phyloP scores from a whole-genome alignment of 116 monocot species.

The Zostera marina region DNA sequence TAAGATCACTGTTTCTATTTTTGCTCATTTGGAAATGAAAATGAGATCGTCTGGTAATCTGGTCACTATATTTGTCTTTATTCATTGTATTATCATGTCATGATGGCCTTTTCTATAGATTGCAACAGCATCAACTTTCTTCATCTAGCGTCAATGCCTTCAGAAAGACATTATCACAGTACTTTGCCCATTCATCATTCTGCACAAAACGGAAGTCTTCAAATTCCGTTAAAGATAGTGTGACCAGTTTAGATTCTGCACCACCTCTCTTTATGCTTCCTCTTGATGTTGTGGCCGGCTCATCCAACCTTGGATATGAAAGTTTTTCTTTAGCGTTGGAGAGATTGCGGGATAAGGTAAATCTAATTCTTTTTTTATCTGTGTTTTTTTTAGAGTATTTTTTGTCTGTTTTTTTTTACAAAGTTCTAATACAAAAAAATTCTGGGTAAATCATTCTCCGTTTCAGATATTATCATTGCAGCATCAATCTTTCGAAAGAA shows the following conservation, averaged over 20 bases:
- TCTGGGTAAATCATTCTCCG: constrained; percentile 1
- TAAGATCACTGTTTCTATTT: too few species aligned
- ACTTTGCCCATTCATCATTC: constrained; percentile 4
- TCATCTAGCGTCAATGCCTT: constrained; percentile 25
- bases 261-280: constrained; percentile 51
- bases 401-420: not conserved
- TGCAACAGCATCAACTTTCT: constrained; percentile 46
- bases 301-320: constrained; percentile 21
- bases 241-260: constrained; percentile 9
- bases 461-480: constrained; percentile 63
- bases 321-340: constrained; percentile 39
- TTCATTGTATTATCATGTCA: not conserved
- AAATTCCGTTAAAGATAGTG: constrained; percentile 3
- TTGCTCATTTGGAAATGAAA: not conserved
- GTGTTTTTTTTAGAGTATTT: not conserved
- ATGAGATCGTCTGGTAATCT: not conserved
- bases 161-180: constrained; percentile 24
- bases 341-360: constrained; percentile 61
- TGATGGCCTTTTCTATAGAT: constrained; percentile 25
- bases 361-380: not conserved
- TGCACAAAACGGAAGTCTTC: constrained; percentile 12
- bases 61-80: not conserved
- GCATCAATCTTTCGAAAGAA: constrained; percentile 32
- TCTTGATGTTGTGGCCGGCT: constrained; percentile 24
- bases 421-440: not conserved